These are phyloP conservation scores for Calonectria honghensis DNA, from an alignment of 2,329 filamentous ascomycete genomes.

Conservation along the genomic window DNA sequence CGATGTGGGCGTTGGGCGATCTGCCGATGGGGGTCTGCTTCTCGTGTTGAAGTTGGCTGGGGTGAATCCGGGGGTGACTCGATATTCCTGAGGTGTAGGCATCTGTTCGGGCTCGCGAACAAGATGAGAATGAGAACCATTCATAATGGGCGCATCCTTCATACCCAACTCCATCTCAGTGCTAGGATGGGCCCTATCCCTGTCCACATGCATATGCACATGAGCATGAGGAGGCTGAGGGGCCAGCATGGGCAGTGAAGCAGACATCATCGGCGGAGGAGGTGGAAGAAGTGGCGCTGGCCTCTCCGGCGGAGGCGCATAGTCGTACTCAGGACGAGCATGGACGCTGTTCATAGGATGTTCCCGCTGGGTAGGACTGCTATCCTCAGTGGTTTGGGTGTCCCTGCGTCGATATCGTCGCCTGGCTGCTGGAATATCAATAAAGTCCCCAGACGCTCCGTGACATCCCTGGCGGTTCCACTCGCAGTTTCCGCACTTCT, in stretches of 20 bases:
- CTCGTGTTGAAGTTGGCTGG: conserved; percentile 54
- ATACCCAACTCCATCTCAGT: conserved; percentile 46
- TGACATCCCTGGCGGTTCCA: conserved; percentile 67
- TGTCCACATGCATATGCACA: conserved; percentile 38
- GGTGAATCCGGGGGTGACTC: conserved; percentile 56
- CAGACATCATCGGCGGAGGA: not conserved
- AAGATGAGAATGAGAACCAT: conserved; percentile 43
- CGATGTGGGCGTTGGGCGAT: conserved; percentile 55
- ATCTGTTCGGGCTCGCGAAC: conserved; percentile 53
- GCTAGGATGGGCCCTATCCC: conserved; percentile 46
- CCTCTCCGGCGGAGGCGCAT: conserved; percentile 8
- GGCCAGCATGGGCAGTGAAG: conserved; percentile 26
- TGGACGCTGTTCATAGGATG: conserved; percentile 39
- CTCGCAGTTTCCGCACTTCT: conserved; percentile 71
- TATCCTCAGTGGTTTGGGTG: conserved; percentile 5
- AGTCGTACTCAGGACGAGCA: conserved; percentile 30
- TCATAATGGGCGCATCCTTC: conserved; percentile 42
- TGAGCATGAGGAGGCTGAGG: conserved; percentile 25
- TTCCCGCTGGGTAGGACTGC: conserved; percentile 35
- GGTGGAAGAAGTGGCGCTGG: not conserved
- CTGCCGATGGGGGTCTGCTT: conserved; percentile 55
- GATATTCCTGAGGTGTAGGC: conserved; percentile 54
- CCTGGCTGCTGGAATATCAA: conserved; percentile 47
- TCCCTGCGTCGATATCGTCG: conserved; percentile 45
- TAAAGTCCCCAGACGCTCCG: conserved; percentile 53